phyloP scores from a whole-genome alignment of 306 rosid genomes.

The Canavalia gladiata region DNA sequence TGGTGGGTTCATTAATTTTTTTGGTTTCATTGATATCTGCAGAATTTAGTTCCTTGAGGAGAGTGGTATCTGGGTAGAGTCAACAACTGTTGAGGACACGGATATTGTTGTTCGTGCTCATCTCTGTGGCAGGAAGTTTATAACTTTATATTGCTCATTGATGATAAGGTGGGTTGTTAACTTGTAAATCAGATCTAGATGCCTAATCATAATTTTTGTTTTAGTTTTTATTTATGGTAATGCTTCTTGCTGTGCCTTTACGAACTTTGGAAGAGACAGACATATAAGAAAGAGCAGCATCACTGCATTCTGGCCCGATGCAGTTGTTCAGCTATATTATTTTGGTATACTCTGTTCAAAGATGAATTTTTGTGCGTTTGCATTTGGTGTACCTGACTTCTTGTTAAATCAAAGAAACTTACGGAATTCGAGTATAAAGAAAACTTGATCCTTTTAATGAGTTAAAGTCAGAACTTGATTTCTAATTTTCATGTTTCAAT shows the following conservation, averaged over 20 bases:
- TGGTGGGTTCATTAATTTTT: background rate
- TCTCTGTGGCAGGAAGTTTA: background rate
- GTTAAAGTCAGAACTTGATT: background rate
- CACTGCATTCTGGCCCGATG: background rate
- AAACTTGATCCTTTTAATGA: background rate
- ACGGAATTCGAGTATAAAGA: background rate
- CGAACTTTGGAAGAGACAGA: background rate
- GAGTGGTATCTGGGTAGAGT: background rate
- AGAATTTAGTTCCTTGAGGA: background rate
- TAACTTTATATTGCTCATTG: background rate
- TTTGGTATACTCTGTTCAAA: background rate
- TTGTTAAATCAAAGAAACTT: background rate
- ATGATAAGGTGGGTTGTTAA: background rate
- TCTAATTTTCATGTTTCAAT: background rate
- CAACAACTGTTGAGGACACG: background rate
- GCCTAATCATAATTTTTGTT: background rate
- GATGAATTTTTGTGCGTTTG: background rate
- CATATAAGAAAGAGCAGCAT: background rate
- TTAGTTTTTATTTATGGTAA: background rate
- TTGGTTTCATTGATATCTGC: background rate
- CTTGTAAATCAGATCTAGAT: conserved; percentile 6
- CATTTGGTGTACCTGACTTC: background rate
- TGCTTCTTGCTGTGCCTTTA: background rate
- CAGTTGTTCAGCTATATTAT: background rate
- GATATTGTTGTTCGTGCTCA: background rate